Conservation (phyloP, 2,329 filamentous ascomycete species). For the Ophiostoma piceae region DNA sequence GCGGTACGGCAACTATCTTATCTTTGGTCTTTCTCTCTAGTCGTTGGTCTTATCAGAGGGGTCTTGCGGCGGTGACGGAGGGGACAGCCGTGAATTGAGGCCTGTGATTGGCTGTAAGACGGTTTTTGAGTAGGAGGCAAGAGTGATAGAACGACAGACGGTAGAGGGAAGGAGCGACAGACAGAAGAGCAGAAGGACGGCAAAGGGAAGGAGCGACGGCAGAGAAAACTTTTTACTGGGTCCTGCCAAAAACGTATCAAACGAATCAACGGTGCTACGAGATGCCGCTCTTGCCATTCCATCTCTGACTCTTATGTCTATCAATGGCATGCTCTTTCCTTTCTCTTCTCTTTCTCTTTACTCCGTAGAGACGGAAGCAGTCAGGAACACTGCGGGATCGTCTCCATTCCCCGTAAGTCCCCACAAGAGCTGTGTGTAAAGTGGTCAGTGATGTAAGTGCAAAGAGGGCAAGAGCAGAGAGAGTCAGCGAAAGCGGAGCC, state of each 20-base stretch:
- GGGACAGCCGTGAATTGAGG: not conserved
- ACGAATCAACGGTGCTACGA: not conserved
- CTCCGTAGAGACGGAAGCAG: slow-evolving; percentile 1
- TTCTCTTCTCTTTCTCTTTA: not conserved
- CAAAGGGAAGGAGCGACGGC: slow-evolving; percentile 1
- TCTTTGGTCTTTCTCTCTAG: not conserved
- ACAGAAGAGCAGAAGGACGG: not conserved
- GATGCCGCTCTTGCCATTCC: not conserved
- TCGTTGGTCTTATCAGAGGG: slow-evolving; percentile 12
- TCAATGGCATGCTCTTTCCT: not conserved
- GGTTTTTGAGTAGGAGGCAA: not conserved
- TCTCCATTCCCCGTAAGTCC: not conserved
- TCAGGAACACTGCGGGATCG: slow-evolving; percentile 4
- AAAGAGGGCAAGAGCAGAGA: not conserved
- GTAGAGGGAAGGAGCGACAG: no score
- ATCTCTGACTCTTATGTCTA: not conserved
- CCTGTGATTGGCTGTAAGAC: slow-evolving; percentile 4
- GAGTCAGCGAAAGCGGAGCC: not conserved
- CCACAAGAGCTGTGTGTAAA: not conserved
- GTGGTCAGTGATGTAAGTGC: not conserved
- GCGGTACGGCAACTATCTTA: not conserved
- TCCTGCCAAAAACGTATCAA: not conserved
- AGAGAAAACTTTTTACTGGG: not conserved
- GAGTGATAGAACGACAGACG: not conserved
- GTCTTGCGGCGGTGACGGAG: slow-evolving; percentile 6